Base-by-base conservation (phyloP, 805 yeast species). In the Ogataea pini region DNA sequence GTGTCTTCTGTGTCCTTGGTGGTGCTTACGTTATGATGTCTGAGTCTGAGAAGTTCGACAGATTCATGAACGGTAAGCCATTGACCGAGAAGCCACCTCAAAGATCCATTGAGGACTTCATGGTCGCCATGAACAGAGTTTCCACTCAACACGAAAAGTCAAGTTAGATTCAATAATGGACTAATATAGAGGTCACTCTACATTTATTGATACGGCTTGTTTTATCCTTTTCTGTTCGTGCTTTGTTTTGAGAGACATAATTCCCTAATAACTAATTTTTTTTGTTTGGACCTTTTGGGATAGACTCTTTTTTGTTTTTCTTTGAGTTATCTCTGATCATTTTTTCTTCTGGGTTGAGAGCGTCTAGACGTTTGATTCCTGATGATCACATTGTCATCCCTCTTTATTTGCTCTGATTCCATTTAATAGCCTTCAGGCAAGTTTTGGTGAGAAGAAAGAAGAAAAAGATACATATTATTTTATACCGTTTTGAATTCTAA, bases 1-100 rank as follows among this genome's bases (percentile, higher is more conserved):
- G 97, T 82, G 85, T 87, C 75, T 90, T 90, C 92, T 90, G 96
- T 80, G 82, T 85, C 74, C 74, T 89, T 79, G 96, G 96, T 73
- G 97, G 96, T 81, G 88, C 92, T 67, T 90, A 90, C 87, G 91
- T 86, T 85, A 70, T 87, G 72, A 87, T 90, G 96, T 81, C 92
- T 57, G 82, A 76, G 64, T 86, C 92, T 52, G 83, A 81, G 66
- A 79, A 82, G 54, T 86, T 86, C 68, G 95, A 86, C 77, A 80
- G 84, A 78, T 72, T 85, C 71, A 85, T 87, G 83, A 86, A 86
- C 79, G 90, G 94, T 77, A 82, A 79, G 75, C 78, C 84, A 70
- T 59, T 70, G 59, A 78, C 80, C 75, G 79, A 79, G 67, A 68
- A 71, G 58, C 69, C 73, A 41, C 74, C 74, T 58, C 82, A 79